Percentiles rank a stretch among this genome's conserved stretches.
phyloP scores from a whole-genome alignment of 2,329 filamentous ascomycete genomes.

The Xylaria sp. region DNA sequence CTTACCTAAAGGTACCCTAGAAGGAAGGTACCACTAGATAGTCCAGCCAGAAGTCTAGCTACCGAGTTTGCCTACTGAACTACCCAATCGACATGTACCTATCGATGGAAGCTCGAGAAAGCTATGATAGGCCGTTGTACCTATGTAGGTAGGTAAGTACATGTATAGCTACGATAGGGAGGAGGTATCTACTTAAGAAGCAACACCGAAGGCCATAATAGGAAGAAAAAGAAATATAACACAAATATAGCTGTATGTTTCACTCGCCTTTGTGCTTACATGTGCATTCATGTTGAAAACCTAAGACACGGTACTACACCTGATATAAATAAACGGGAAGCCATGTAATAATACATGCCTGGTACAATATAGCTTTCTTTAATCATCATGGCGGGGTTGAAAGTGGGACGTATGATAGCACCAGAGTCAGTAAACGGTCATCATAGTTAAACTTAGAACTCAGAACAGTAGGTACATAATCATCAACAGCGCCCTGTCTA shows the following conservation, averaged over 20 bases:
- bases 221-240: neutral
- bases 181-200: neutral
- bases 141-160: neutral
- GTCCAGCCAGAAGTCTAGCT: too few species aligned
- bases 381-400: conserved; percentile 24
- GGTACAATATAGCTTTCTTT: too few species aligned
- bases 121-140: neutral
- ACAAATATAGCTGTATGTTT: neutral
- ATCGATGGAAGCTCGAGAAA: neutral
- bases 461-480: neutral
- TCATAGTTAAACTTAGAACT: conserved; percentile 15
- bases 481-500: neutral
- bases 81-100: neutral
- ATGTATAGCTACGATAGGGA: neutral
- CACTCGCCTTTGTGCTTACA: neutral
- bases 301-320: too few species aligned
- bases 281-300: too few species aligned
- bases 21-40: too few species aligned
- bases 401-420: conserved; percentile 11
- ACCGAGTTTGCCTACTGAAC: too few species aligned
- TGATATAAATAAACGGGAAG: too few species aligned
- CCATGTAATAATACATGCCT: too few species aligned
- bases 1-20: neutral
- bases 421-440: too few species aligned
- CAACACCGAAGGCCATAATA: neutral